phyloP scores from a whole-genome alignment of 1,284 basidiomycete genomes.

The Trametes versicolor region DNA sequence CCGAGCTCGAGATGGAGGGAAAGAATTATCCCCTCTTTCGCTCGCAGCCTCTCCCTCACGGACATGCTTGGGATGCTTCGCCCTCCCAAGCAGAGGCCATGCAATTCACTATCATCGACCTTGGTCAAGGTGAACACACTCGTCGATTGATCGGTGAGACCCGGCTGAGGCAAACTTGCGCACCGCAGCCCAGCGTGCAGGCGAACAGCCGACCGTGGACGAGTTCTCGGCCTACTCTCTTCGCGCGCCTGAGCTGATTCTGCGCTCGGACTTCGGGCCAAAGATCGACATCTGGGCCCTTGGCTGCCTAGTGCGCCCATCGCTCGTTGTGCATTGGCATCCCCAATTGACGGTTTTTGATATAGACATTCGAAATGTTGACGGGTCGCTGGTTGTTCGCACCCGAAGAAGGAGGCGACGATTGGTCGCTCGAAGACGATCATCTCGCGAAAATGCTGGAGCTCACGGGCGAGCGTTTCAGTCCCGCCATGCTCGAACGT shows the following conservation, averaged over 20 bases:
- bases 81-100: slow-evolving; percentile 29
- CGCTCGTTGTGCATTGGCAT: background rate
- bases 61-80: slow-evolving; percentile 16
- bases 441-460: slow-evolving; percentile 38
- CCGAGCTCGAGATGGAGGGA: slow-evolving; percentile 22
- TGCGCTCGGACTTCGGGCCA: slow-evolving; percentile 31
- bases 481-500: slow-evolving; percentile 20
- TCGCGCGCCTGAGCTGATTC: slow-evolving; percentile 32
- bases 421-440: slow-evolving; percentile 32
- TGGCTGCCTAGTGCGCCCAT: slow-evolving; percentile 32
- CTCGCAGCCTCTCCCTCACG: slow-evolving; percentile 27
- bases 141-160: too few relatives aligned
- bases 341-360: background rate
- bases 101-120: slow-evolving; percentile 19
- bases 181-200: slow-evolving; percentile 26
- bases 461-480: slow-evolving; percentile 31
- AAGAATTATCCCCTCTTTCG: slow-evolving; percentile 20
- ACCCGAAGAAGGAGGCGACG: slow-evolving; percentile 30
- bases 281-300: slow-evolving; percentile 37
- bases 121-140: slow-evolving; percentile 29
- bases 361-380: slow-evolving; percentile 36
- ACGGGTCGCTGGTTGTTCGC: slow-evolving; percentile 36
- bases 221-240: slow-evolving; percentile 27
- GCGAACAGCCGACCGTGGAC: slow-evolving; percentile 29
- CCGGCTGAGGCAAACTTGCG: background rate